These are phyloP conservation scores for Chrysanthemum seticuspe DNA, from an alignment of 129 eudicot genomes.

Conservation along the genomic window DNA sequence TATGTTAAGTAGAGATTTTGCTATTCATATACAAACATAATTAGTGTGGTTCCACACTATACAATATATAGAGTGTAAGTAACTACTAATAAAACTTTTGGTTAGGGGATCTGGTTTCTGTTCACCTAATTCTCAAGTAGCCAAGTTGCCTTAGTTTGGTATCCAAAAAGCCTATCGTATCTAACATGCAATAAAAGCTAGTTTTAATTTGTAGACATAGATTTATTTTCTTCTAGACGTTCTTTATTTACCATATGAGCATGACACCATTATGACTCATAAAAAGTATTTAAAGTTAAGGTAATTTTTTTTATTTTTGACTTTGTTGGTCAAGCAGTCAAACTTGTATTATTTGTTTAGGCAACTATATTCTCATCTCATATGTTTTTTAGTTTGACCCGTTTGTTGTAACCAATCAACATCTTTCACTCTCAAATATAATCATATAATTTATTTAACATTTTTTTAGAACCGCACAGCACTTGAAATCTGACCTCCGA, in stretches of 20 bases:
- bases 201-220: neutral
- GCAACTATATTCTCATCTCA: constrained; percentile 5
- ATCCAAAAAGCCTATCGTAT: neutral
- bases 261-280: neutral
- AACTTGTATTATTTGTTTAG: constrained; percentile 14
- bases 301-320: neutral
- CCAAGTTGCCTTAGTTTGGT: neutral
- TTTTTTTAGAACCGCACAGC: too few relatives aligned
- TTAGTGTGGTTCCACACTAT: too few relatives aligned
- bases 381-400: constrained; percentile 32
- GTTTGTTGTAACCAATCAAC: constrained; percentile 16
- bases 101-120: neutral
- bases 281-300: neutral
- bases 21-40: too few relatives aligned
- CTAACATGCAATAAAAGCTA: constrained; percentile 9
- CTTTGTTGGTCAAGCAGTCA: constrained; percentile 28
- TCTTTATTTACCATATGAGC: neutral
- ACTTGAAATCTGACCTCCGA: too few relatives aligned
- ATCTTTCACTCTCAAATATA: neutral
- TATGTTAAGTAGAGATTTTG: too few relatives aligned
- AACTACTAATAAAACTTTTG: too few relatives aligned
- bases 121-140: neutral
- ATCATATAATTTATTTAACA: neutral
- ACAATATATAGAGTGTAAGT: too few relatives aligned
- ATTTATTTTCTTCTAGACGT: constrained; percentile 11